Evolutionary conservation across 2,329 filamentous ascomycete species (phyloP).

Genomic region (Talaromyces sp.): DNA sequence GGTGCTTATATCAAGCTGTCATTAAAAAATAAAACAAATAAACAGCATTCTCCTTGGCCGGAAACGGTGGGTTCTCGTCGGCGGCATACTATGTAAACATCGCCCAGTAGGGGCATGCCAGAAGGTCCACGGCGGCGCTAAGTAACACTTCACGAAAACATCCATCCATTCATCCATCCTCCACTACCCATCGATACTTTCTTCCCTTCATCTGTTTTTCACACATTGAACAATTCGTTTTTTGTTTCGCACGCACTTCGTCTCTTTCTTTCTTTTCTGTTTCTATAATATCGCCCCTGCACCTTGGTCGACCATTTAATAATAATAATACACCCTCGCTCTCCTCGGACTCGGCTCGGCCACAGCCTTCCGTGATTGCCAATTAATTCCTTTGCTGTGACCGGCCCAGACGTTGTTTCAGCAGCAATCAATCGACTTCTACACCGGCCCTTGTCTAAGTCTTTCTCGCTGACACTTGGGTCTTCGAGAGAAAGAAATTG

Average conservation of each 20-base stretch:
- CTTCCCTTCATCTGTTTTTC: neutral
- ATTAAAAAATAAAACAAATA: neutral
- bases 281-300: neutral
- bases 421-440: neutral
- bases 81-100: neutral
- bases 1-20: neutral
- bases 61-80: constrained; percentile 1
- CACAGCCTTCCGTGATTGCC: constrained; percentile 2
- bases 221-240: neutral
- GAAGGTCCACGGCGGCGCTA: constrained; percentile 4
- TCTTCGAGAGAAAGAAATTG: neutral
- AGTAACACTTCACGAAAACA: constrained; percentile 4
- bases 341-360: neutral
- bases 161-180: neutral
- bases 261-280: neutral
- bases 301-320: neutral
- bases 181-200: neutral
- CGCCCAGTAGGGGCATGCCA: constrained; percentile 2
- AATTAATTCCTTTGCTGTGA: neutral
- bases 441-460: neutral
- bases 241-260: neutral
- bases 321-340: neutral
- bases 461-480: neutral
- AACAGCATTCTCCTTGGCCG: neutral
- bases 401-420: neutral